phyloP scores from a whole-genome alignment of 768 basidiomycete genomes.

The Hygrophorus pudorinus region DNA sequence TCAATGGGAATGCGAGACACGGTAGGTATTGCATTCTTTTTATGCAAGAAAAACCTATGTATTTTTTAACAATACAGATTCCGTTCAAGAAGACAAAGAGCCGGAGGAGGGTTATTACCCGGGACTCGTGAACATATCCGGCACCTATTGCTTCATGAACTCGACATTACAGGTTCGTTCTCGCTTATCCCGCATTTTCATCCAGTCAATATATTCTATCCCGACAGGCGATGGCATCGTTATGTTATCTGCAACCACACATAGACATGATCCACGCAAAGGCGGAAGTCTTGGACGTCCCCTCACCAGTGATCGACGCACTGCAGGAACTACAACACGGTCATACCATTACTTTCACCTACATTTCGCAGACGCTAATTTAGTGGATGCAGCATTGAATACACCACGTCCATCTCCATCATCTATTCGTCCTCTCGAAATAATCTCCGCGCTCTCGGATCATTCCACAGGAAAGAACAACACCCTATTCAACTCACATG shows the following conservation, averaged over 20 bases:
- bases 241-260: slow-evolving; percentile 72
- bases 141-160: slow-evolving; percentile 97
- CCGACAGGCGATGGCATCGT: slow-evolving; percentile 78
- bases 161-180: slow-evolving; percentile 75
- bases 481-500: slow-evolving; percentile 74
- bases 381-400: slow-evolving; percentile 43
- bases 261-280: slow-evolving; percentile 65
- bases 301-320: slow-evolving; percentile 80
- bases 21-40: slow-evolving; percentile 9
- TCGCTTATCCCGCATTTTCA: slow-evolving; percentile 10
- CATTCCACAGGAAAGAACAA: slow-evolving; percentile 40
- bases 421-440: slow-evolving; percentile 60
- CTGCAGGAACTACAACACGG: slow-evolving; percentile 62
- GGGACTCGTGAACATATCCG: slow-evolving; percentile 91
- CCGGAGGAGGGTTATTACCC: slow-evolving; percentile 54
- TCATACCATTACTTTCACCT: slow-evolving; percentile 22
- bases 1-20: slow-evolving; percentile 26
- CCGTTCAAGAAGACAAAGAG: slow-evolving; percentile 13
- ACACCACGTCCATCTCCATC: slow-evolving; percentile 45
- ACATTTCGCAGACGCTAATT: slow-evolving; percentile 3
- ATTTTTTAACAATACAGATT: slow-evolving; percentile 5
- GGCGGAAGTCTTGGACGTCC: slow-evolving; percentile 72
- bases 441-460: slow-evolving; percentile 60
- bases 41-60: not conserved
- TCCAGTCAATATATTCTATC: not conserved